Base-by-base conservation (phyloP, 2,329 filamentous ascomycete genomes). In the Colletotrichum cordylinicola region DNA sequence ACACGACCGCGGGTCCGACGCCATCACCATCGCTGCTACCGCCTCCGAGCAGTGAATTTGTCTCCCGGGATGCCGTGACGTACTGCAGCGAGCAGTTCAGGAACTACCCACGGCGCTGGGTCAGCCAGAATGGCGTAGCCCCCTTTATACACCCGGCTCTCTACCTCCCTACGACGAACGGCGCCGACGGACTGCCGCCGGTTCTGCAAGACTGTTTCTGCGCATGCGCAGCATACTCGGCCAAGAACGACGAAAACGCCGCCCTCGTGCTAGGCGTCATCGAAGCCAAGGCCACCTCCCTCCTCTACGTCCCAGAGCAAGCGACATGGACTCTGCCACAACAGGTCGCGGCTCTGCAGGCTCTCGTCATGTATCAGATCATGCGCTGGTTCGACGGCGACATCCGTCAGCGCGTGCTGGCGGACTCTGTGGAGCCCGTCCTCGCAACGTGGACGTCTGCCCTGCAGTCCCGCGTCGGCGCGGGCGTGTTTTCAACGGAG, bases 141-240 rank as follows among this genome's bases (percentile, higher is more conserved):
- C 80, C 80, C 2, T 79, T 84, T 18, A 80, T 83, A 56, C 82
- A 84, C 64, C 61, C 75, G 4, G 71, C 75, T 2, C 78, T 84
- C 2, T 83, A 82, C 55, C 61, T 77, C 16, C 65, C 77, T 29
- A 69, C 71, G 43, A 71, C 67, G 9, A 68, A 64, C 67, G 74
- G 77, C 39, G 75, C 70, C 3, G 77, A 79, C 5, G 75, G 75
- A 8, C 72, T 82, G 24, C 82, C 82, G 2, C 48, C 60, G 15
- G 80, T 78, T 24, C 66, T 83, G 0, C 80, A 82, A 67, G 81
- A 82, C 66, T 81, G 79, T n/a, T 83, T 80, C 74, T 79, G 80
- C 13, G 73, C 78, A 16, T 70, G 82, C 24, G 70, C 80, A 0
- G 77, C 78, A 7, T 83, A 83, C 67, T 27, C 76, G 1, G 64